A percentile compares a stretch with the other conserved stretches of the same genome.
Evolutionary conservation across 306 rosid genomes (phyloP).

Genomic region (Mimosa pudica): DNA sequence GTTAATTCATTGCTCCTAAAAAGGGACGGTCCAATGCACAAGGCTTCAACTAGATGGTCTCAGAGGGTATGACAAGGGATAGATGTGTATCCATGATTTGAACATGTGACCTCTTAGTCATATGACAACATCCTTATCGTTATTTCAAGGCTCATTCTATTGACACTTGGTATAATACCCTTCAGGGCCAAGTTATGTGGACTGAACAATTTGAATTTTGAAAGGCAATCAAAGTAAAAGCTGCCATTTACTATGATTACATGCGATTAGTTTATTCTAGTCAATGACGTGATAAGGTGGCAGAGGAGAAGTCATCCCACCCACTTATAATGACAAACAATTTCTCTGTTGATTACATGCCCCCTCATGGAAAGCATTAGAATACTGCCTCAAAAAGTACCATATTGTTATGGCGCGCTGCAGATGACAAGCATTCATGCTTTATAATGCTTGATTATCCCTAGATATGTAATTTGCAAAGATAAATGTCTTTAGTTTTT

Average conservation of each 20-base stretch:
- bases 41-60: too few species aligned
- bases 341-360: conserved; percentile 10
- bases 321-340: conserved; percentile 18
- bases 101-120: too few species aligned
- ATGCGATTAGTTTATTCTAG: not conserved
- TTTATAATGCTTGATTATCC: conserved; percentile 13
- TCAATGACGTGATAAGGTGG: conserved; percentile 21
- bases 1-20: not conserved
- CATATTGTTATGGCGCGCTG: conserved; percentile 9
- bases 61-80: too few species aligned
- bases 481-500: not conserved
- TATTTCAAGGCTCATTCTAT: too few species aligned
- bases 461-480: conserved; percentile 12
- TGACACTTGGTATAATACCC: not conserved
- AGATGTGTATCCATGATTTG: too few species aligned
- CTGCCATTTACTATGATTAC: not conserved
- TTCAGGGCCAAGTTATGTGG: conserved; percentile 1
- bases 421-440: conserved; percentile 17
- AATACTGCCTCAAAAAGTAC: conserved; percentile 5
- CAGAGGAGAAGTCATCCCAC: conserved; percentile 7
- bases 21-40: too few species aligned
- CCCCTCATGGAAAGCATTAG: conserved; percentile 18
- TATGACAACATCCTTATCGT: too few species aligned
- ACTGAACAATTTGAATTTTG: not conserved
- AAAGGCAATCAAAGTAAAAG: not conserved